Evolutionary conservation across 1,284 basidiomycete species (phyloP), one percentile per base, ranked within the genome.

Genomic region (Pseudozyma hubeiensis): DNA sequence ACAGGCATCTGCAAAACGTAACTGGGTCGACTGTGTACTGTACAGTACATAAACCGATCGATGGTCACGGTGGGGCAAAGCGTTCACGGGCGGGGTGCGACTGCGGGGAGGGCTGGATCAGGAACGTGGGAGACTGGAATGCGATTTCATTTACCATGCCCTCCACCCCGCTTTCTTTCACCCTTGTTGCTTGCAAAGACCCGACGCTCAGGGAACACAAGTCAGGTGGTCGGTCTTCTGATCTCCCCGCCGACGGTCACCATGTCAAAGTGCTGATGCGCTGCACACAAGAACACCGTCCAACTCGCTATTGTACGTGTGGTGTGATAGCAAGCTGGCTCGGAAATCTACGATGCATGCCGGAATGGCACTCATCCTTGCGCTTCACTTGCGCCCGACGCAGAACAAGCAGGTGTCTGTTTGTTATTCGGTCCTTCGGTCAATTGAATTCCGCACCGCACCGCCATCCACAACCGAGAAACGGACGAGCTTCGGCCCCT

Each of bases 401-500:
- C 24, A 24, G 24, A 24, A 24, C 24, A 24, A 24, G 24, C 24
- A 24, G 24, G 24, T 24, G 24, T 24, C 24, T 24, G 24, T 24
- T 24, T 24, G 40, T 41, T 16, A 2, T 5, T 41, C 35, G 35
- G 19, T 41, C n/a, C 30, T 9, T 49, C 45, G 40, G 46, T 29
- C 37, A 33, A 52, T 13, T 52, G 50, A 39, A 39, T 37, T 61
- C 46, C 48, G 47, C 19, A n/a, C 29, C 16, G 17, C 19, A 10
- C 40, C 7, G 13, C 40, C 44, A 29, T 31, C 44, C 30, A 17
- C 45, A 52, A 65, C 63, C 56, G 63, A 58, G 30, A n/a, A 37
- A 35, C 17, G 24, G 16, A 53, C 63, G 56, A 65, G 47, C 45
- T 9, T 31, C 63, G 63, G 63, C 63, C 63, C 56, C 47, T 59